Evolutionary conservation across 208 protist genomes (phyloP), one percentile per base, ranked within the genome.

Genomic region (Acanthamoeba rhysodes): DNA sequence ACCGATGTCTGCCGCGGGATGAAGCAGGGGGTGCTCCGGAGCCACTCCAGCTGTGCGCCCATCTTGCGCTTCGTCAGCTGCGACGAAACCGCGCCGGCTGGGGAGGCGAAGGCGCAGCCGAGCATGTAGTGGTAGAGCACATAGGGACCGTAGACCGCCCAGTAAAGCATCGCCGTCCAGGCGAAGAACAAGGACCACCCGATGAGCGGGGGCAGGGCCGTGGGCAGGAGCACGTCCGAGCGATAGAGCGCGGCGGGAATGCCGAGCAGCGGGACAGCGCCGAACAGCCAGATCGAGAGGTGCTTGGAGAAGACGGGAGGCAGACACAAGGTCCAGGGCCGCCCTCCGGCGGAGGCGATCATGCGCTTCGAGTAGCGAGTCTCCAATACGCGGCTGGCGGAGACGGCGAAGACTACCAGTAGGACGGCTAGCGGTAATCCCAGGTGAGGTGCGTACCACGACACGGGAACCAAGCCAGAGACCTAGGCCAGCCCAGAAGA

Each of bases 121-220:
- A 59, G 48, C 16, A 62, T 37, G 78, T 87, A 87, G 48, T 87
- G 78, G 50, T 87, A 87, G 78, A 34, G 16, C 37, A 87, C 78
- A 48, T 87, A 87, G 37, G 78, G 78, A 14, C 78, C 78, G 50
- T 87, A 87, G 27, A 59, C 50, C 24, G 29, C 27, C 78, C 78
- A 87, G 78, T 87, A 59, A 10, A 87, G 45, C 45, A 87, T 14
- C 14, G 78, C 16, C 20, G 78, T 37, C 78, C 78, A 87, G 22
- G 16, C 78, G 24, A 87, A 87, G n/a, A 59, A 87, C 16, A 87
- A 48, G 16, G 45, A 50, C 78, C 78, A 87, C 6, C 78, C 78
- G 24, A 34, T 37, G 14, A 62, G 48, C 37, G 78, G 45, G 14
- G 78, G 20, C 45, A 87, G 37, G 10, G 29, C 27, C 6, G 24